These are phyloP conservation scores for Cornus suecica DNA, from an alignment of 148 eudicot genomes.

Conservation along the genomic window DNA sequence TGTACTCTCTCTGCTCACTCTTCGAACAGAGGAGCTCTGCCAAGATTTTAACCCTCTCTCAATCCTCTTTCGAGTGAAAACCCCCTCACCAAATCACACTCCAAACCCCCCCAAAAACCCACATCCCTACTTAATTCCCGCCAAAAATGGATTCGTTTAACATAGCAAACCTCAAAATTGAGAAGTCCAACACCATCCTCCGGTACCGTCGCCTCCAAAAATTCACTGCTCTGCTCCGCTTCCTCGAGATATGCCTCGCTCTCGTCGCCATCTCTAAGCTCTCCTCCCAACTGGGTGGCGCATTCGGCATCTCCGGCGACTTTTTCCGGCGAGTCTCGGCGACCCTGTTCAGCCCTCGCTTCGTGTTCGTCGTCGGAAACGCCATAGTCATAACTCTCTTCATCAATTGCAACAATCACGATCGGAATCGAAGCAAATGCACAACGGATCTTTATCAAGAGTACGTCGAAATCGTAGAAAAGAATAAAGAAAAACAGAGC, in stretches of 20 bases:
- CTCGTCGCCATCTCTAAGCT: conserved; percentile 42
- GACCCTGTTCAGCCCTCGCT: conserved; percentile 49
- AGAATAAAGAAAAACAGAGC: neutral
- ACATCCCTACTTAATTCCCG: neutral
- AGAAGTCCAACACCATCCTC: conserved; percentile 51
- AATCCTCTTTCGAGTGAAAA: conserved; percentile 28
- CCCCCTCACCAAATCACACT: neutral
- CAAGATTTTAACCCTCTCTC: conserved; percentile 5
- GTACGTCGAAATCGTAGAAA: conserved; percentile 23
- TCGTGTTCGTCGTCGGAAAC: conserved; percentile 75
- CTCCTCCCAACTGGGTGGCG: conserved; percentile 32
- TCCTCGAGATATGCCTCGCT: conserved; percentile 55
- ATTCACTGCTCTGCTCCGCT: conserved; percentile 53
- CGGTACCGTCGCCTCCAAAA: conserved; percentile 40
- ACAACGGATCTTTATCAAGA: conserved; percentile 21
- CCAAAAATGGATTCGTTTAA: conserved; percentile 52
- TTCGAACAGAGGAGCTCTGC: neutral
- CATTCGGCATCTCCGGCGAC: conserved; percentile 40
- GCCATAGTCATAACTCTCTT: conserved; percentile 57
- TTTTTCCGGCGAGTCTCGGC: conserved; percentile 29
- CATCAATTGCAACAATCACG: conserved; percentile 19
- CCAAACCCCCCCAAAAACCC: neutral
- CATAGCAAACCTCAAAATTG: conserved; percentile 38
- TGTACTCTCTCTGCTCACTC: neutral
- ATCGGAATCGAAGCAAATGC: neutral